phyloP scores from a whole-genome alignment of 1,284 basidiomycete species.

The Leccinum subrobustum region DNA sequence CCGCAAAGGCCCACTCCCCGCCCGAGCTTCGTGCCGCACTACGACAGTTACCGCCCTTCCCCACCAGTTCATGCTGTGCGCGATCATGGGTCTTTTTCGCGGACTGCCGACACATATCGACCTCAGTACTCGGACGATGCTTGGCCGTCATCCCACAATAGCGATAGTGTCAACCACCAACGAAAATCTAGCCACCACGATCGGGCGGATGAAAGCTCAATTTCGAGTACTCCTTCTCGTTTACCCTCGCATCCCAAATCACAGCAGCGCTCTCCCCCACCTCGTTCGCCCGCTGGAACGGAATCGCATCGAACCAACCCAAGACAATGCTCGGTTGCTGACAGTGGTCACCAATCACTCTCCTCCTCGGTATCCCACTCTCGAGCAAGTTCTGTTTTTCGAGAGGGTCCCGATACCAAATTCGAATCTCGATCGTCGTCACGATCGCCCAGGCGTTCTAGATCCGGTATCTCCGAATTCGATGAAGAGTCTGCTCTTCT shows the following conservation, averaged over 20 bases:
- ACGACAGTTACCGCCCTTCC: constrained; percentile 46
- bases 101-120: constrained; percentile 41
- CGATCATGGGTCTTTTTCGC: constrained; percentile 32
- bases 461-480: constrained; percentile 31
- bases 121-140: constrained; percentile 35
- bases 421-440: constrained; percentile 38
- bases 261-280: constrained; percentile 24
- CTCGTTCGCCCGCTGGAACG: constrained; percentile 9
- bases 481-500: constrained; percentile 22
- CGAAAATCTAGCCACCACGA: constrained; percentile 21
- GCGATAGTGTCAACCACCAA: constrained; percentile 19
- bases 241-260: constrained; percentile 17
- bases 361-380: constrained; percentile 24
- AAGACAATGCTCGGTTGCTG: constrained; percentile 5
- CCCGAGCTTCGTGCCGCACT: constrained; percentile 27
- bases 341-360: constrained; percentile 11
- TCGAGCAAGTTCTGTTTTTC: constrained; percentile 26
- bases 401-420: constrained; percentile 28
- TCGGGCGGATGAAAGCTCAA: constrained; percentile 34
- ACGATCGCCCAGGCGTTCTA: constrained; percentile 38
- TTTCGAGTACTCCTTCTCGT: constrained; percentile 36
- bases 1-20: constrained; percentile 35
- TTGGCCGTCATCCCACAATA: constrained; percentile 22
- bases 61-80: constrained; percentile 27
- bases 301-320: constrained; percentile 9